Evolutionary conservation across 2,329 filamentous ascomycete species (phyloP).

Genomic region (Colletotrichum zoysiae): DNA sequence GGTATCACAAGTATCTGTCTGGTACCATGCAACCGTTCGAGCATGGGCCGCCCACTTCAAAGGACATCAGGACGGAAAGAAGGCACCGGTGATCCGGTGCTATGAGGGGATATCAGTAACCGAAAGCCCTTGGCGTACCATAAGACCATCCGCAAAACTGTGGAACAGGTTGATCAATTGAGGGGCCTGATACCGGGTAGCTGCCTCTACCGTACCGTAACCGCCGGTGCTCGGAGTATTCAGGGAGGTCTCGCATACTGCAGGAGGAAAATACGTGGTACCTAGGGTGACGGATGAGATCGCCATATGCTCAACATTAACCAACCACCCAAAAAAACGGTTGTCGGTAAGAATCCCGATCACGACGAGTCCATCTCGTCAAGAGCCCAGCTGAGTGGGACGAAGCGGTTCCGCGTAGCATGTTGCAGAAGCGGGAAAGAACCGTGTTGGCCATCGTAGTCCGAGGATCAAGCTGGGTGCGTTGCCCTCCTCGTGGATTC

Average conservation of each 20-base stretch:
- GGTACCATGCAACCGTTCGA: not conserved
- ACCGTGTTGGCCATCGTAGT: not conserved
- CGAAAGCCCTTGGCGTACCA: not conserved
- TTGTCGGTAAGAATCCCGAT: conserved; percentile 9
- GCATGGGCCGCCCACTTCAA: not conserved
- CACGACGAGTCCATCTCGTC: not conserved
- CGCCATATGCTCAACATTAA: not conserved
- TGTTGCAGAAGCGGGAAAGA: not conserved
- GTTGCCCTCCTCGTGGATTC: not conserved
- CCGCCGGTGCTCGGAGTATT: no score
- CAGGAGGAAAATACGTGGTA: not conserved
- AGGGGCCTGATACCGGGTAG: not conserved
- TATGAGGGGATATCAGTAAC: not conserved
- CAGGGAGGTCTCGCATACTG: not conserved
- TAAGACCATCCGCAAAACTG: not conserved
- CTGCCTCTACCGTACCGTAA: not conserved
- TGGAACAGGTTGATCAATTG: not conserved
- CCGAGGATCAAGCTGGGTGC: conserved; percentile 3
- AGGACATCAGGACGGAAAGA: not conserved
- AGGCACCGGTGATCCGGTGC: not conserved
- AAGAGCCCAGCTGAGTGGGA: conserved; percentile 4
- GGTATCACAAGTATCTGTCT: not conserved
- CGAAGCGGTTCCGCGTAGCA: conserved; percentile 2
- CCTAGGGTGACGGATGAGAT: conserved; percentile 30
- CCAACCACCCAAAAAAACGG: conserved; percentile 9